Base-by-base conservation (phyloP, 2,329 filamentous ascomycete genomes). In the Xylariaceae sp. region DNA sequence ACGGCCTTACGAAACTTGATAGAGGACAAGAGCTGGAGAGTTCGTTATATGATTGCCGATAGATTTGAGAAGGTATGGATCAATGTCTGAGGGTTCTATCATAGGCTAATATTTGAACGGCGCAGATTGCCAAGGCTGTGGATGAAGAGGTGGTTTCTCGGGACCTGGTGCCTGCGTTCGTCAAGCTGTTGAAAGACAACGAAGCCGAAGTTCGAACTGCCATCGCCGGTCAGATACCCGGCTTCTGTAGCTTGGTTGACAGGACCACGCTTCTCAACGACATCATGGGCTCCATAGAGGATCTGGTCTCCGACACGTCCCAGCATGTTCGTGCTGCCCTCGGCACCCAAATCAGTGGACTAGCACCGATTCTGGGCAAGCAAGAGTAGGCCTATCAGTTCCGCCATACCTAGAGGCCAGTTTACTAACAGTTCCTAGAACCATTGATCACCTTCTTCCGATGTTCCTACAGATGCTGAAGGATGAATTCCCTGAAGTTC, bases 391-490 rank as follows among this genome's bases (percentile, higher is more conserved):
- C 51, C 20, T 16, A 44, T 54, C 41, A 40, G 59, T 20, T 20
- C 19, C 18, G 6, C 44, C 10, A 40, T 41, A 12, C 12, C 32
- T 50, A 12, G 40, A 18, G 62, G 62, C 40, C 57, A 66, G 40
- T 50, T 57, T 52, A 40, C 45, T 57, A 48, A 61, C 18, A 29
- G 40, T 45, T 48, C 2, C n/a, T 64, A 95, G 91, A 76, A 99
- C 95, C 26, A 98, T 96, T 65, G 89, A 95, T 66, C 95, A 99
- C 73, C 86, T 99, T 44, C 85, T 99, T 44, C 95, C 95, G 51
- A 99, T 99, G 93, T 98, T 99, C 77, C 83, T 99, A 51, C 91
- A 96, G 74, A 99, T 99, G 95, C 87, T 99, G 68, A 99, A 98
- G 83, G 95, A 99, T 70, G 95, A 99, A 72, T 98, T 97, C 75